phyloP scores from a whole-genome alignment of 106 monocot genomes.

The Acorus gramineus region DNA sequence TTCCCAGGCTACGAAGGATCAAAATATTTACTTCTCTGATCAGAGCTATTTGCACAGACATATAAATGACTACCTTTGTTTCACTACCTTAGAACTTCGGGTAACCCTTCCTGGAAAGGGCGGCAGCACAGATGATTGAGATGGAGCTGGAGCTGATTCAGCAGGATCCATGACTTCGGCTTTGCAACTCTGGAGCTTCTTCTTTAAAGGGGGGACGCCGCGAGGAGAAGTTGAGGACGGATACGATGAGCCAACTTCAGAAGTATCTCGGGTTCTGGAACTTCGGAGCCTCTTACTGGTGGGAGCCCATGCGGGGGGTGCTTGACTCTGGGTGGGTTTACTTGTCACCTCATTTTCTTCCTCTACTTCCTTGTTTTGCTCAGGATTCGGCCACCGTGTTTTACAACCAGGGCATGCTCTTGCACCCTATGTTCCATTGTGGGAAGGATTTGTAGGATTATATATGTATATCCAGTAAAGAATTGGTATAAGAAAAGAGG shows the following conservation, averaged over 20 bases:
- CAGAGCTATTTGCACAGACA: too few species aligned
- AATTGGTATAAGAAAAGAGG: not conserved
- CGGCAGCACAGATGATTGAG: not conserved
- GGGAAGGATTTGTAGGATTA: not conserved
- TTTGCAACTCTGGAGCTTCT: slow-evolving; percentile 11
- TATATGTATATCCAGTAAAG: not conserved
- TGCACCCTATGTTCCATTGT: slow-evolving; percentile 19
- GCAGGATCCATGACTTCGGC: slow-evolving; percentile 1
- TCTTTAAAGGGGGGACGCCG: not conserved
- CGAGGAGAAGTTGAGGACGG: slow-evolving; percentile 4
- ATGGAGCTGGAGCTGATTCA: slow-evolving; percentile 5
- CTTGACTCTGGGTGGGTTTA: slow-evolving; percentile 9
- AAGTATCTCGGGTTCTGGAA: not conserved
- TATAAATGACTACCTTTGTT: too few species aligned
- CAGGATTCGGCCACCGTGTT: slow-evolving; percentile 34
- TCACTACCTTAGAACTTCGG: not conserved
- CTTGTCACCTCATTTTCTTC: slow-evolving; percentile 21
- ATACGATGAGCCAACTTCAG: slow-evolving; percentile 8
- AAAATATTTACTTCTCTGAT: too few species aligned
- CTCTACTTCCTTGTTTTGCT: slow-evolving; percentile 11
- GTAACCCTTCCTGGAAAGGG: not conserved
- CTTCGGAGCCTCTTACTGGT: slow-evolving; percentile 7
- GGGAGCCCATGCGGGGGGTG: not conserved
- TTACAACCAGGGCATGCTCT: slow-evolving; percentile 67
- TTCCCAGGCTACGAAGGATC: too few species aligned